phyloP scores from a whole-genome alignment of 306 rosid species.

The Lathyrus aphaca region DNA sequence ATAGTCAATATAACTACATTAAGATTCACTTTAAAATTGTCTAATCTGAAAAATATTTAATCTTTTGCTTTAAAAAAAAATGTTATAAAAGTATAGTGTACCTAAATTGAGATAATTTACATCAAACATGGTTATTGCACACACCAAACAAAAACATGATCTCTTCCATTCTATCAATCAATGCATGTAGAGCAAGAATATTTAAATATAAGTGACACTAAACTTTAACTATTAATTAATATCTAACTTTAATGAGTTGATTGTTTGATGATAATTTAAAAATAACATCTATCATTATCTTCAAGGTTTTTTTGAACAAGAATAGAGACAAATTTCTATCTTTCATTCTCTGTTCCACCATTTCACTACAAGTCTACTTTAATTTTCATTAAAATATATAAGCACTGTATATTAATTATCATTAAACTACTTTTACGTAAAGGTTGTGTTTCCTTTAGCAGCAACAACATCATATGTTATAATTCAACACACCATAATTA shows the following conservation, averaged over 20 bases:
- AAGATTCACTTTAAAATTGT: no score
- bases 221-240: background rate
- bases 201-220: background rate
- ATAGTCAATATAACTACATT: no score
- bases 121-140: background rate
- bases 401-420: slow-evolving; percentile 7
- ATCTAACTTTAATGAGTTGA: background rate
- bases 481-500: slow-evolving; percentile 18
- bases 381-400: background rate
- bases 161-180: background rate
- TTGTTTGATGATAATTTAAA: background rate
- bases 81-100: background rate
- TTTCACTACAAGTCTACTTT: slow-evolving; percentile 13
- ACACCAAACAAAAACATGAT: background rate
- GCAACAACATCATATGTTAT: slow-evolving; percentile 31
- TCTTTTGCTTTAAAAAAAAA: no score
- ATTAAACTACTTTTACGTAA: slow-evolving; percentile 15
- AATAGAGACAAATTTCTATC: background rate
- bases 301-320: background rate
- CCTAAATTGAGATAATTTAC: background rate
- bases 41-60: no score
- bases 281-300: background rate
- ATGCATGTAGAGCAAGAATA: background rate
- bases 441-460: slow-evolving; percentile 29
- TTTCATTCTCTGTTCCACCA: slow-evolving; percentile 1